A percentile compares a stretch with the other conserved stretches of the same genome.
Evolutionary conservation across 176 grass and related monocot species (phyloP).

Genomic region (Neostapfia colusana): DNA sequence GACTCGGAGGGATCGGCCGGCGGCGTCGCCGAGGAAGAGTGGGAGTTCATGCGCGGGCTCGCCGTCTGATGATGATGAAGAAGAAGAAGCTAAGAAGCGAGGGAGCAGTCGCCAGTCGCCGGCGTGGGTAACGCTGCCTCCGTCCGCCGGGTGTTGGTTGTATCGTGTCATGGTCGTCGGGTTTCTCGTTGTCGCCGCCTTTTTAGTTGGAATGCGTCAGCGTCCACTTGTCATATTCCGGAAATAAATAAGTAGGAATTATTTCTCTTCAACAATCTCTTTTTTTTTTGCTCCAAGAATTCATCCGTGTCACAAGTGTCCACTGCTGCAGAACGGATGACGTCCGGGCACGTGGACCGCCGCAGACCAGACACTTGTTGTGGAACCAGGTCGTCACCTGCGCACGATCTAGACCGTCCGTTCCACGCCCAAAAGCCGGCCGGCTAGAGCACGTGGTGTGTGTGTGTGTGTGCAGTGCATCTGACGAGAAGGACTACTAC

Average conservation of each 20-base stretch:
- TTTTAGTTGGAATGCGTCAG: constrained; percentile 48
- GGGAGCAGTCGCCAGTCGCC: not conserved
- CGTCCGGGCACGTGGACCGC: constrained; percentile 10
- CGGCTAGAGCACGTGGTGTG: too few species aligned
- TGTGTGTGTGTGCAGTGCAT: too few species aligned
- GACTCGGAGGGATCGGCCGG: constrained; percentile 59
- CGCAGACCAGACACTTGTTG: too few species aligned
- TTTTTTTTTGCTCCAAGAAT: not conserved
- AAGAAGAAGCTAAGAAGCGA: too few species aligned
- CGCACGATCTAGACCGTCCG: too few species aligned
- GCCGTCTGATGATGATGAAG: constrained; percentile 53
- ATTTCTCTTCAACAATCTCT: not conserved
- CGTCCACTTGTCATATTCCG: constrained; percentile 40
- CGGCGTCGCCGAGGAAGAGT: constrained; percentile 58
- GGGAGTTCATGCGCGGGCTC: constrained; percentile 88
- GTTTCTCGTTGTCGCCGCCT: constrained; percentile 49
- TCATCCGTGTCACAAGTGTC: too few species aligned
- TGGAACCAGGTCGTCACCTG: too few species aligned
- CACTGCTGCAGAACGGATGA: not conserved
- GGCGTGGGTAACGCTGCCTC: constrained; percentile 25
- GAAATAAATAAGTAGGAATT: constrained; percentile 45
- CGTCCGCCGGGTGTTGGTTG: constrained; percentile 49
- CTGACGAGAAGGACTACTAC: too few species aligned
- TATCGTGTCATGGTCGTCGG: constrained; percentile 59
- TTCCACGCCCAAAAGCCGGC: too few species aligned